Base-by-base conservation (phyloP, 1,139 yeast species). In the Taiozyma sp. region DNA sequence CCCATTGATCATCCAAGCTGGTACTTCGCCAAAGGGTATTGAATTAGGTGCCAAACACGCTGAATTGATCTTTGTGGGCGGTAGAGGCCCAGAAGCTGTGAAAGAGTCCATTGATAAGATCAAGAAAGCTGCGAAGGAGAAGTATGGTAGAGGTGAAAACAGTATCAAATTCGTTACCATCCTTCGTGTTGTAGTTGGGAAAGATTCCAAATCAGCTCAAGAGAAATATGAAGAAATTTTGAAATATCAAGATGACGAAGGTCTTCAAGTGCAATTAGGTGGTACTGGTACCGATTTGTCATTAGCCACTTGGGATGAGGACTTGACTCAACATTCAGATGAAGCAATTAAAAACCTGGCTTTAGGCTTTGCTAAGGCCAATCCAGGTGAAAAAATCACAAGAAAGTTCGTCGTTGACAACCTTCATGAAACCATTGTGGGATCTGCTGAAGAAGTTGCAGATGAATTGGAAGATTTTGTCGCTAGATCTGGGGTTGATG, bases 1-100 rank as follows among this genome's bases (percentile, higher is more conserved):
- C n/a, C 76, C 76, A 1, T 70, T 72, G 6, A 65, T 74, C 44
- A 63, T 74, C 40, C 78, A 74, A 58, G 78, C 78, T 2, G 78
- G 78, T 28, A 68, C 76, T 24, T 74, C 77, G 1, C 62, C 67
- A 28, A 68, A 68, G 26, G 78, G 78, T 29, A 68, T 67, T 49
- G 70, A 70, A n/a, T 68, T 71, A 58, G 77, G 76, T 16, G 77
- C 78, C 14, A 67, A 67, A 52, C 69, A 72, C 57, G 77, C 76
- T 3, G 77, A 73, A 54, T 66, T 67, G 10, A 70, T 71, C n/a
- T 74, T 73, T 56, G 62, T 72, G 24, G 67, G 72, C 28, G 51
- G 67, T 26, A 48, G 51, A 45, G 28, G 43, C 19, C 72, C 73
- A 3, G 72, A 69, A 49, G 62, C 59, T n/a, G 58, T 69, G 24